Evolutionary conservation across 306 rosid species (phyloP), one percentile per base, ranked within the genome.

Genomic region (cucumber (Cucumis sativus)): DNA sequence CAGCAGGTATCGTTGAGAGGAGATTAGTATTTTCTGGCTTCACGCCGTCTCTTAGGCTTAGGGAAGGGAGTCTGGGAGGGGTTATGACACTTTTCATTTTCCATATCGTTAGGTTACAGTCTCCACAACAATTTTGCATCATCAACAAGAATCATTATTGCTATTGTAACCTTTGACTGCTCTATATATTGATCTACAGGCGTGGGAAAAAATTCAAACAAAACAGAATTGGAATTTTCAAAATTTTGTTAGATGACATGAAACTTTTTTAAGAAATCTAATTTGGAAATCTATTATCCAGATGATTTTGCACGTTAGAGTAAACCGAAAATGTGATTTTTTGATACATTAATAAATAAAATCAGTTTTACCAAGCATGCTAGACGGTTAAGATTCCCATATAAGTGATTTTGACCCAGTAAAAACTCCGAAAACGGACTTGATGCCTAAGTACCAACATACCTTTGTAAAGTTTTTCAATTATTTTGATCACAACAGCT

Each of bases 381-480:
- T 62, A 62, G 6, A 62, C 16, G 3, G 39, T 25, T 25, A 60
- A 25, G 37, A 23, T 60, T 60, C 65, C 13, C 37, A 60, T 12
- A 60, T 60, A 25, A 60, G 1, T 60, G 35, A 10, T 23, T 23
- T 60, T 60, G 18, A 60, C 65, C 65, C 17, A 10, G 37, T 14
- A 60, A 25, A 60, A 60, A 15, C 66, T 25, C 4, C 6, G 5
- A 60, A 60, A 60, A 60, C 0, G 39, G 30, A 60, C 43, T 15
- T 62, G 18, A 69, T 43, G 25, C 2, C 55, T 39, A 33, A 73
- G 21, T 55, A 18, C 6, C n/a, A 43, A 64, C 41, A 76, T 72
- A 90, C 98, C 96, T 86, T 85, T 85, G 79, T 82, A 78, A 68
- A 91, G 86, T 8, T 80, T 88, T 45, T 30, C 60, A 60, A 92